Evolutionary conservation across 1,284 basidiomycete species (phyloP), one percentile per base, ranked within the genome.

Genomic region (Marasmius oreades): DNA sequence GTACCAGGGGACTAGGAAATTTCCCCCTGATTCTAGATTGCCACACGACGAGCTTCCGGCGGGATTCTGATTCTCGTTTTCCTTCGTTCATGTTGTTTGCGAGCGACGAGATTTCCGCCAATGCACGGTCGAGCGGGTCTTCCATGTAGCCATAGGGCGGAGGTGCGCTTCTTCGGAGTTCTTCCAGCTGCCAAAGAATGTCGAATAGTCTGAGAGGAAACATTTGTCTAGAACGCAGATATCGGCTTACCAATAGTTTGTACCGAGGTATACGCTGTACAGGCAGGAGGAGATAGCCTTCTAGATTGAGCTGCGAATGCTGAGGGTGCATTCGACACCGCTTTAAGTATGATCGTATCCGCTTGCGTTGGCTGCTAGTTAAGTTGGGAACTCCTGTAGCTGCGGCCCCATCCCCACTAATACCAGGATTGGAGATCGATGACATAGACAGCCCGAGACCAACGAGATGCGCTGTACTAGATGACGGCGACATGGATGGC

Each of bases 241-340:
- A 10, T 31, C 5, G 39, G 72, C 81, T 70, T 66, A 93, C 93
- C 66, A 99, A 77, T 59, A 99, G 75, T 63, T 91, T 88, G 76
- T 99, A 99, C 20, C 96, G 86, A 12, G 97, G 97, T 66, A 99
- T 92, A 51, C 96, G 86, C 71, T 99, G 96, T 23, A 99, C 90
- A 34, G 96, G 96, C 44, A 99, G 82, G 5, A 99, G 80, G 26
- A 99, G 75, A 70, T 99, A 99, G 8, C 90, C 91, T 74, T 99
- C 95, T 62, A 99, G 74, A 68, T 95, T 98, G 60, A 99, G 82
- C 71, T 99, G 97, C n/a, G 92, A 92, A 73, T 99, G 97, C 39
- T 88, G 80, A 2, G 94, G 94, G 64, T 90, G 87, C 66, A 90
- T 73, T 51, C 90, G 84, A 67, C 90, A 93, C 47, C 90, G 84